Percentiles rank a stretch among this genome's conserved stretches.
Evolutionary conservation across 768 basidiomycete genomes (phyloP).

Genomic region (Leccinum longicurvipes): DNA sequence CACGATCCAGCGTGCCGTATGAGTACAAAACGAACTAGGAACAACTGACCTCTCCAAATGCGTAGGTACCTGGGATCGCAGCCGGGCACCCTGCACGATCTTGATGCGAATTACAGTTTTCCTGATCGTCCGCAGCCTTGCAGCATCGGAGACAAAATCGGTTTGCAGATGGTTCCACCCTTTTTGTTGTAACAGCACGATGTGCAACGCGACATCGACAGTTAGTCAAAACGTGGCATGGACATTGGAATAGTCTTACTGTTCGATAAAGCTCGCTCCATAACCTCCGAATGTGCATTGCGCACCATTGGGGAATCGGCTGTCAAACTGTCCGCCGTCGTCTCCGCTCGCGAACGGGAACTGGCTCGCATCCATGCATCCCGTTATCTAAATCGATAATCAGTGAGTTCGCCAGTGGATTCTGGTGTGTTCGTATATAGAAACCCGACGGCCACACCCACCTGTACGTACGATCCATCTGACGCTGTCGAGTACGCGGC

Average conservation of each 20-base stretch:
- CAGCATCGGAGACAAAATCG: conserved; percentile 53
- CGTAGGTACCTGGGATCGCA: conserved; percentile 46
- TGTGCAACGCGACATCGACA: not conserved
- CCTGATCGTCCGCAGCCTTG: conserved; percentile 37
- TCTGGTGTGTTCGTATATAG: not conserved
- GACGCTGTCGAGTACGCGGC: conserved; percentile 31
- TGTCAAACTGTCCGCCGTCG: conserved; percentile 48
- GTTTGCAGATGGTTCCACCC: conserved; percentile 43
- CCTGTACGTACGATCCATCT: conserved; percentile 41
- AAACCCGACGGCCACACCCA: conserved; percentile 4
- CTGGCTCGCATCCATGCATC: conserved; percentile 32
- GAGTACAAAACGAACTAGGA: conserved; percentile 24
- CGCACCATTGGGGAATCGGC: conserved; percentile 51
- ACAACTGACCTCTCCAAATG: conserved; percentile 40
- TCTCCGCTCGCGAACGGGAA: conserved; percentile 36
- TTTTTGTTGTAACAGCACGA: conserved; percentile 12
- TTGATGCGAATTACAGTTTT: conserved; percentile 50
- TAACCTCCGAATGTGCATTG: conserved; percentile 50
- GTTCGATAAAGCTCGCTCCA: conserved; percentile 50
- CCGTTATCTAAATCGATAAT: conserved; percentile 33
- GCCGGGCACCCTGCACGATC: conserved; percentile 41
- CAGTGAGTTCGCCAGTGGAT: not conserved
- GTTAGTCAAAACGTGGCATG: not conserved
- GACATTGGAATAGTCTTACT: conserved; percentile 29
- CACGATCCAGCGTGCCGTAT: conserved; percentile 15